Percentiles rank a stretch among this genome's conserved stretches.
phyloP scores from a whole-genome alignment of 768 basidiomycete species.

The Tulasnella sp. region DNA sequence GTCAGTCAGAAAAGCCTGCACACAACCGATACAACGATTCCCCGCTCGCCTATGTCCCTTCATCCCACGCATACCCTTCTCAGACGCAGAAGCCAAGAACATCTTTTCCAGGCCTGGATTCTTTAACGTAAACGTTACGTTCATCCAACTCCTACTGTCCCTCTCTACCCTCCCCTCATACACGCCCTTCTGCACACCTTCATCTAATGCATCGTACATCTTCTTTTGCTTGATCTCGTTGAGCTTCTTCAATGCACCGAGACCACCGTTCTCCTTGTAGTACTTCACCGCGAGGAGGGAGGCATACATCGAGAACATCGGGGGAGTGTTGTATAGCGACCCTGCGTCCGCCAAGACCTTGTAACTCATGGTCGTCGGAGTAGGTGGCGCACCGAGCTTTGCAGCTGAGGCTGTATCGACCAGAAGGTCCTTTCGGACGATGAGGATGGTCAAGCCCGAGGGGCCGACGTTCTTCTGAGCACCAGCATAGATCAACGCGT shows the following conservation, averaged over 20 bases:
- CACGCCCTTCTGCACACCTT: constrained; percentile 59
- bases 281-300: constrained; percentile 72
- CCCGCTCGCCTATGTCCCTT: constrained; percentile 80
- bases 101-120: constrained; percentile 59
- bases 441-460: constrained; percentile 82
- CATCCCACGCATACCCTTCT: constrained; percentile 66
- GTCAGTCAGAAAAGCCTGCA: not conserved
- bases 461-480: constrained; percentile 98
- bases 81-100: constrained; percentile 75
- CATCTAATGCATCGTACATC: constrained; percentile 60
- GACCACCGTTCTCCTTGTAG: constrained; percentile 52
- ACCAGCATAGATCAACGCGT: constrained; percentile 91
- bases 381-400: constrained; percentile 55
- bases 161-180: constrained; percentile 60
- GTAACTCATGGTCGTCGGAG: constrained; percentile 74
- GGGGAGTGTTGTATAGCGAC: constrained; percentile 87
- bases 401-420: constrained; percentile 78
- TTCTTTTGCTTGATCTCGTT: constrained; percentile 66
- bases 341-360: constrained; percentile 63
- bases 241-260: constrained; percentile 49
- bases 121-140: constrained; percentile 71
- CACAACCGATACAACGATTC: not conserved
- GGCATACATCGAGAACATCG: constrained; percentile 85
- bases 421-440: constrained; percentile 89
- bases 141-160: constrained; percentile 88